Base-by-base conservation (phyloP, 768 basidiomycete genomes). In the Neoboletus subvelutipes region DNA sequence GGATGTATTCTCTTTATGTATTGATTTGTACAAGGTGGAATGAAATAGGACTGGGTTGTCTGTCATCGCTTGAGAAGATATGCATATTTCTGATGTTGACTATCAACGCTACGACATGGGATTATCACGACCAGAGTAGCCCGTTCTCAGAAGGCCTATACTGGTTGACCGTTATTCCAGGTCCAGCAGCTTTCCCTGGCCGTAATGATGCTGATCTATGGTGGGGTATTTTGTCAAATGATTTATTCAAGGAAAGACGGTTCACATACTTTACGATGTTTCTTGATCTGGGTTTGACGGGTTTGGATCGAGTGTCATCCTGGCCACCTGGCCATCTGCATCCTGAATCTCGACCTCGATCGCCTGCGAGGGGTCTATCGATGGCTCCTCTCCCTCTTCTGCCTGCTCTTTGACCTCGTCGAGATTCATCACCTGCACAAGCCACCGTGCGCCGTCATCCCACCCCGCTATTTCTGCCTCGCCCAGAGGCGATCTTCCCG, bases 391-490 rank as follows among this genome's bases (percentile, higher is more conserved):
- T 18, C 66, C 73, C 34, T 66, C 64, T 1, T 50, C 41, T 41
- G 68, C 64, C 2, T 63, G 66, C n/a, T 69, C 71, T 22, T 73
- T 74, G 24, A 68, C 77, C 40, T 74, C 81, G 24, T 86, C 86
- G 3, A 94, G 77, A 50, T 83, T 81, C 88, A 94, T 94, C 72
- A 88, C 80, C 66, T 85, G 80, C 0, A 90, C 90, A 45, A 93
- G 78, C 86, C 88, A 92, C 64, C 80, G 82, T 17, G 92, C 87
- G 24, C 91, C 92, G 60, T 94, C 92, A 18, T 92, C 85, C 86
- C 89, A 91, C 1, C 83, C 88, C 3, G 80, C 84, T 43, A 83
- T 77, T 70, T 93, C 92, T 0, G 90, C 93, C 70, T 92, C 91
- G 17, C 80, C 87, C 0, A 94, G 78, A n/a, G 92, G 84, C 29